Conservation (phyloP, 768 basidiomycete genomes). For the Amanita phalloides region DNA sequence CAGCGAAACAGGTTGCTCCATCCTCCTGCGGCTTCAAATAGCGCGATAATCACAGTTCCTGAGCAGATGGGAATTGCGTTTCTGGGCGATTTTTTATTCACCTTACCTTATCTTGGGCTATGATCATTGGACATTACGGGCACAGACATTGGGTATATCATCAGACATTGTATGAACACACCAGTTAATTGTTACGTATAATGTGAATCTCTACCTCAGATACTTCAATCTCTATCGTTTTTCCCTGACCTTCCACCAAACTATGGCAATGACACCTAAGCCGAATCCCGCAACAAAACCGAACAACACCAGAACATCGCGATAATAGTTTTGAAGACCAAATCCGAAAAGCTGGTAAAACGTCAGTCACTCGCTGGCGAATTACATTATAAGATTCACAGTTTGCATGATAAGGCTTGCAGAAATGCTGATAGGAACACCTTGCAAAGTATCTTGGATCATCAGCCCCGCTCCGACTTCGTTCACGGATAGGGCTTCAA, state of each 20-base stretch:
- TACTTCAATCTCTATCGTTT: slow-evolving; percentile 32
- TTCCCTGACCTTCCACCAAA: slow-evolving; percentile 74
- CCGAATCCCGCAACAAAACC: slow-evolving; percentile 80
- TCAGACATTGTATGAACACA: too few species aligned
- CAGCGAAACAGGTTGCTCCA: slow-evolving; percentile 27
- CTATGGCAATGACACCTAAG: slow-evolving; percentile 56
- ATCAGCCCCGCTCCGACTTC: slow-evolving; percentile 84
- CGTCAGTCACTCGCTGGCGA: slow-evolving; percentile 1
- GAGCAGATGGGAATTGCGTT: neutral
- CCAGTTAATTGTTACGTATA: too few species aligned
- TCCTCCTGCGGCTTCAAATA: slow-evolving; percentile 38
- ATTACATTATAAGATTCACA: slow-evolving; percentile 29
- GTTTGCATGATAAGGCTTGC: slow-evolving; percentile 81
- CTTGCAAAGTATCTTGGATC: slow-evolving; percentile 70
- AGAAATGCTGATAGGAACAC: slow-evolving; percentile 74
- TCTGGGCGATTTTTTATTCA: neutral
- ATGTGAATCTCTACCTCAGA: too few species aligned
- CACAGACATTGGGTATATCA: too few species aligned
- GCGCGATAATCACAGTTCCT: neutral
- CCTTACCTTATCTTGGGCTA: neutral
- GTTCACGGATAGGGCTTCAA: slow-evolving; percentile 87
- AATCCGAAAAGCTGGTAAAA: slow-evolving; percentile 74
- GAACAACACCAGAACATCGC: slow-evolving; percentile 81
- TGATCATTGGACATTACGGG: too few species aligned
- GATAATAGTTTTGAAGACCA: slow-evolving; percentile 68